These are phyloP conservation scores for Xylaria telfairii DNA, from an alignment of 495 filamentous ascomycete genomes.

Conservation along the genomic window DNA sequence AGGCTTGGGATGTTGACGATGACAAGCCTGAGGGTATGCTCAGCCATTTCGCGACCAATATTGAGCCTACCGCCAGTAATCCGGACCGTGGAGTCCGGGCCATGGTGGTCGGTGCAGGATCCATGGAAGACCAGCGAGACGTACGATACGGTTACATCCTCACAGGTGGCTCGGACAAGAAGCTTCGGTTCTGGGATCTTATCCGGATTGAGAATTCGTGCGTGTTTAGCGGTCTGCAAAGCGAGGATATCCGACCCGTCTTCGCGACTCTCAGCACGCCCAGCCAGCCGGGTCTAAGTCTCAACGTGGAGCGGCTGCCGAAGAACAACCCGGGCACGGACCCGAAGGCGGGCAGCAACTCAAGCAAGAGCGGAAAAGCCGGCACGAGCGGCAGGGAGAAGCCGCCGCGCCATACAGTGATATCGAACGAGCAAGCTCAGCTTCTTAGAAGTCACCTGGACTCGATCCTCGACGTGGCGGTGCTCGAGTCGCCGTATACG, in stretches of 20 bases:
- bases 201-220: conserved; percentile 71
- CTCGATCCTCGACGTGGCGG: conserved; percentile 82
- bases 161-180: conserved; percentile 86
- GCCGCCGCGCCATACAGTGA: conserved; percentile 81
- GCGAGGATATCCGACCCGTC: conserved; percentile 71
- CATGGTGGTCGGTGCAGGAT: conserved; percentile 61
- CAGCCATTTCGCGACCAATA: conserved; percentile 78
- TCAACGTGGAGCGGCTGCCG: conserved; percentile 74
- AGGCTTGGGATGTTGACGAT: conserved; percentile 88
- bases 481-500: conserved; percentile 87
- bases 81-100: conserved; percentile 64
- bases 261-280: conserved; percentile 60
- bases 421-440: conserved; percentile 85
- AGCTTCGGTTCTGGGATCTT: conserved; percentile 92
- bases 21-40: conserved; percentile 89
- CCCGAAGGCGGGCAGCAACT: conserved; percentile 46
- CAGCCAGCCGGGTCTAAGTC: conserved; percentile 69
- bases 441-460: conserved; percentile 87
- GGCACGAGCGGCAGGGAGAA: conserved; percentile 42
- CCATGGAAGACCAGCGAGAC: conserved; percentile 64
- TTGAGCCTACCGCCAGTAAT: conserved; percentile 60
- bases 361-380: conserved; percentile 37
- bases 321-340: conserved; percentile 48
- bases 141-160: conserved; percentile 73
- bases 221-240: conserved; percentile 78